Base-by-base conservation (phyloP, 805 yeast species). In the Zygotorulaspora chibaensis region DNA sequence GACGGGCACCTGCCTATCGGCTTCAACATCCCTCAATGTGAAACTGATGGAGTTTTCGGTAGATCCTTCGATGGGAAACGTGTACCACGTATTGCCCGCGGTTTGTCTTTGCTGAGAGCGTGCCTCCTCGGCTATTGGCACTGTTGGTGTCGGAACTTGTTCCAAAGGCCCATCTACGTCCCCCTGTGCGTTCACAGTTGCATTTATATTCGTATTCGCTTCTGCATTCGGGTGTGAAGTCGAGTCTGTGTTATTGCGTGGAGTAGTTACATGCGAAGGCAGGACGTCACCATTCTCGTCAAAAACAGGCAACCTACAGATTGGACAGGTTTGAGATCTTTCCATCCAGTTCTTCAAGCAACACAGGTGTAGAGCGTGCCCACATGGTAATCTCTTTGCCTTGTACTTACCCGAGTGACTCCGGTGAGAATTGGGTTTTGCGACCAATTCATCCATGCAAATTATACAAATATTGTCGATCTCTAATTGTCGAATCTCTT, bases 341-440 rank as follows among this genome's bases (percentile, higher is more conserved):
- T 87, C 95, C 55, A 93, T 72, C 99, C 99, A 93, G 54, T 85
- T 83, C 58, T 87, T 85, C 51, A 93, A 73, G 64, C 99, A 93
- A 3, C 93, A 90, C 67, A 84, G 69, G 63, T 93, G 99, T 46
- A 91, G 73, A 39, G 87, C 83, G 65, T 93, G 99, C 20, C 87
- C 85, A 71, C 99, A 93, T 1, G 71, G 74, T 40, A 93, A 71
- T 58, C 76, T 84, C 63, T 87, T 88, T 3, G 98, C 96, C 40
- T 67, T 71, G 36, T 68, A 66, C 45, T 85, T 71, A 27, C 37
- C 36, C 29, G 20, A 23, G 17, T 38, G 38, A 9, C 34, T 12
- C 12, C 38, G 37, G 8, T 39, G 43, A 18, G 42, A 37, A 7
- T 35, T 35, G 3, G 33, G 40, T 30, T 49, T 49, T 2, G 80